Evolutionary conservation across 768 basidiomycete genomes (phyloP).

Genomic region (Leccinum aurantiacum): DNA sequence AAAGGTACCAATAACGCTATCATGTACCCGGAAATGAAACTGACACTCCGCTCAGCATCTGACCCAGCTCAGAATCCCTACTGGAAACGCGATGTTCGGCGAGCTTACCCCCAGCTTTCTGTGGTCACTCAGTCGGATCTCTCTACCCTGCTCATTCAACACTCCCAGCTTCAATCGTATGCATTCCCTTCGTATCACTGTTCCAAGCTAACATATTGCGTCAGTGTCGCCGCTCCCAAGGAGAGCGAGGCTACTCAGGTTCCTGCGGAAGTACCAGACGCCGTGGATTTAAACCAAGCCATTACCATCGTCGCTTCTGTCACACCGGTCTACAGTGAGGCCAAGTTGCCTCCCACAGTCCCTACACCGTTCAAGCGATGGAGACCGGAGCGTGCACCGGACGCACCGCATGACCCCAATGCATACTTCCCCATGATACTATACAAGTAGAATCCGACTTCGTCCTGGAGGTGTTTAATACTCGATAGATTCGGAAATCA

Average conservation of each 20-base stretch:
- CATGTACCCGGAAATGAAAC: slow-evolving; percentile 2
- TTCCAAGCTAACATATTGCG: slow-evolving; percentile 12
- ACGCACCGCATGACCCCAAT: slow-evolving; percentile 80
- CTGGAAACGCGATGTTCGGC: slow-evolving; percentile 94
- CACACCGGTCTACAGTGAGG: slow-evolving; percentile 57
- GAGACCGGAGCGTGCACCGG: slow-evolving; percentile 66
- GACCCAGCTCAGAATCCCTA: slow-evolving; percentile 90
- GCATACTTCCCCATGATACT: slow-evolving; percentile 84
- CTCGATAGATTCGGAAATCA: slow-evolving; percentile 29
- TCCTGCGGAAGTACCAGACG: slow-evolving; percentile 42
- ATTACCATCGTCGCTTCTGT: slow-evolving; percentile 62
- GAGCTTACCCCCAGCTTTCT: slow-evolving; percentile 89
- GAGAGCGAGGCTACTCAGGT: slow-evolving; percentile 44
- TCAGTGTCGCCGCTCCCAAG: slow-evolving; percentile 54
- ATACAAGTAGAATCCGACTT: slow-evolving; percentile 42
- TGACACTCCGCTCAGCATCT: slow-evolving; percentile 53
- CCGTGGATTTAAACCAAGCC: slow-evolving; percentile 68
- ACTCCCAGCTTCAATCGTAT: slow-evolving; percentile 65
- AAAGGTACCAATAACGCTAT: slow-evolving; percentile 53
- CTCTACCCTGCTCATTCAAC: slow-evolving; percentile 77
- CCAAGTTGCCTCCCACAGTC: slow-evolving; percentile 72
- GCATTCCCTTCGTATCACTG: slow-evolving; percentile 29
- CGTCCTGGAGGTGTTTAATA: slow-evolving; percentile 1
- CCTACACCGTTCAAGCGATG: slow-evolving; percentile 70
- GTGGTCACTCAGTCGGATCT: slow-evolving; percentile 84